Evolutionary conservation across 495 filamentous ascomycete species (phyloP), one percentile per base, ranked within the genome.

Genomic region (Penicillium arizonense): DNA sequence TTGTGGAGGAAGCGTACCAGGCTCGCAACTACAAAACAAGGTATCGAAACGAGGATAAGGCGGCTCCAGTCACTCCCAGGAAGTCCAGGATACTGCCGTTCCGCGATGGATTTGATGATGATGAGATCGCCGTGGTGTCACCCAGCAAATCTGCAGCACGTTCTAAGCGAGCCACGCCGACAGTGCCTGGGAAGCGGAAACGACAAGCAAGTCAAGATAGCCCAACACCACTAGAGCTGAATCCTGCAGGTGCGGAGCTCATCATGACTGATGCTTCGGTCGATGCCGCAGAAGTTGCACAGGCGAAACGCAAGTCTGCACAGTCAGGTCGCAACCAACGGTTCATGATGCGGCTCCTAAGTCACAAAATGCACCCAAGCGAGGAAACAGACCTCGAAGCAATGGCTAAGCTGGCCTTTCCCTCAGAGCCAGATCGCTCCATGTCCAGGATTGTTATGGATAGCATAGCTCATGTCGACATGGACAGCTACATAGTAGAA

Each of bases 91-190:
- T 66, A n/a, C 70, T 80, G 10, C 76, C 78, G 0, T 79, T 82
- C 36, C 72, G 86, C 20, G 87, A 90, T 75, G 87, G 87, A 21
- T 90, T 90, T 57, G 83, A 87, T 41, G 85, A 90, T 52, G 80
- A 85, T 37, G 87, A 90, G 55, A 81, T 89, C 37, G 63, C 78
- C 21, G 68, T 80, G 50, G 59, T 76, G 7, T 87, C 83, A 23
- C 83, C 83, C 1, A 81, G 74, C 49, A 85, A 80, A 57, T 71
- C 77, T 2, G 76, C 72, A 8, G 18, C 53, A 44, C 68, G 72
- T 43, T 77, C 72, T 6, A 85, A 82, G 52, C 67, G 74, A 28
- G 61, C 59, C 5, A 88, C 87, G 1, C 80, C 84, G n/a, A 84
- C 79, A 41, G 74, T 73, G 21, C 78, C 75, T 7, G 69, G 70